Evolutionary conservation across 257 asterid genomes (phyloP).

Genomic region (Paraleonurus japonicus): DNA sequence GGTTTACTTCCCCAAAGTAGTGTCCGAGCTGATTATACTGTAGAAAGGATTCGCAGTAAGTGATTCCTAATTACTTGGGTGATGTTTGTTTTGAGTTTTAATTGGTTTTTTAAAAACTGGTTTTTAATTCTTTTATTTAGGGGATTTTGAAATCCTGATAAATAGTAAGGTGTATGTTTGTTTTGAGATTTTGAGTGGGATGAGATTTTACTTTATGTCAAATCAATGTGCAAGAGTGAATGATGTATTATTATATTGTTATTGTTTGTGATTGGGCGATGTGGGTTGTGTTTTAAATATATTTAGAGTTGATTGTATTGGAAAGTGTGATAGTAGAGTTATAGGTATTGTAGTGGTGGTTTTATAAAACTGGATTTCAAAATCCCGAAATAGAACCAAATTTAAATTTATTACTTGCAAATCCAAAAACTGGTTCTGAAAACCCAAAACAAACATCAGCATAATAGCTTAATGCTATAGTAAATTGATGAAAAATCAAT

Average conservation of each 20-base stretch:
- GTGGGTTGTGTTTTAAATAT: not conserved
- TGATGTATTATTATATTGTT: too few relatives aligned
- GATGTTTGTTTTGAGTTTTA: not conserved
- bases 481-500: not conserved
- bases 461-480: not conserved
- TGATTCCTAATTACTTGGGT: slow-evolving; percentile 10
- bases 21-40: slow-evolving; percentile 74
- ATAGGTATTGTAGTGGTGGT: not conserved
- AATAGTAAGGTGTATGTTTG: not conserved
- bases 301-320: not conserved
- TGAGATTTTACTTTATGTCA: not conserved
- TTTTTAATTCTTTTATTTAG: not conserved
- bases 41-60: slow-evolving; percentile 76
- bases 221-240: not conserved
- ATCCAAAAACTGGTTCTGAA: not conserved
- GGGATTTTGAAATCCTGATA: not conserved
- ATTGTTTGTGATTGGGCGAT: not conserved
- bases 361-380: too few relatives aligned
- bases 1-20: slow-evolving; percentile 87
- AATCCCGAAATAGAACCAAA: not conserved
- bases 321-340: not conserved
- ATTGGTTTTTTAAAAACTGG: too few relatives aligned
- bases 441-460: not conserved
- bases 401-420: too few relatives aligned
- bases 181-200: not conserved